These are phyloP conservation scores for Candida pini DNA, from an alignment of 805 yeast species.

Conservation along the genomic window DNA sequence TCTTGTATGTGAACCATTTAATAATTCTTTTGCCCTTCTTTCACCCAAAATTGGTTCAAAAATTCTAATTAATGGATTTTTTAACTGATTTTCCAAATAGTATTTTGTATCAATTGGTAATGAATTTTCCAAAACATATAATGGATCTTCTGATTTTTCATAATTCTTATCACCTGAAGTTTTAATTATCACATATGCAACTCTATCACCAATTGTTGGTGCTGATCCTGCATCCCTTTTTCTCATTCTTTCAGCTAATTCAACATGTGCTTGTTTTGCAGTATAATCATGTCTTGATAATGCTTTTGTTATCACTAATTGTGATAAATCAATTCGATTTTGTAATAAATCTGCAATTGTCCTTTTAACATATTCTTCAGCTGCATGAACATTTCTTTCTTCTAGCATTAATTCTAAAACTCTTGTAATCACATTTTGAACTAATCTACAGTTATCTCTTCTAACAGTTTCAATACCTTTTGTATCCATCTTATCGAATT, in stretches of 20 bases:
- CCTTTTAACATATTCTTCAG: constrained; percentile 77
- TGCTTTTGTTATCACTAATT: constrained; percentile 89
- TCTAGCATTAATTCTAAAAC: constrained; percentile 81
- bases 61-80: constrained; percentile 89
- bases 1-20: constrained; percentile 81
- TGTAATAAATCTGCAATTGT: constrained; percentile 88
- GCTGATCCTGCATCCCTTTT: constrained; percentile 98
- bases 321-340: constrained; percentile 87
- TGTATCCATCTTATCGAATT: constrained; percentile 94
- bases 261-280: constrained; percentile 96
- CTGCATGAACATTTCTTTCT: constrained; percentile 80
- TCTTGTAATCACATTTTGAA: constrained; percentile 89
- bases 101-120: constrained; percentile 92
- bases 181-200: constrained; percentile 88
- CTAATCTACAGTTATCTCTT: constrained; percentile 93
- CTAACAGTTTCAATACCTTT: constrained; percentile 98
- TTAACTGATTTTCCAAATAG: constrained; percentile 84
- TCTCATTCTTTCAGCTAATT: constrained; percentile 90
- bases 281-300: constrained; percentile 86
- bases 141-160: constrained; percentile 95
- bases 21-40: constrained; percentile 67
- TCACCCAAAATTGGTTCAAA: constrained; percentile 95
- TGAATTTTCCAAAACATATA: constrained; percentile 86
- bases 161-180: constrained; percentile 83
- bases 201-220: constrained; percentile 95